Percentiles rank a stretch among this genome's conserved stretches.
Conservation (phyloP, 495 filamentous ascomycete species). For the Penicillium taxi region DNA sequence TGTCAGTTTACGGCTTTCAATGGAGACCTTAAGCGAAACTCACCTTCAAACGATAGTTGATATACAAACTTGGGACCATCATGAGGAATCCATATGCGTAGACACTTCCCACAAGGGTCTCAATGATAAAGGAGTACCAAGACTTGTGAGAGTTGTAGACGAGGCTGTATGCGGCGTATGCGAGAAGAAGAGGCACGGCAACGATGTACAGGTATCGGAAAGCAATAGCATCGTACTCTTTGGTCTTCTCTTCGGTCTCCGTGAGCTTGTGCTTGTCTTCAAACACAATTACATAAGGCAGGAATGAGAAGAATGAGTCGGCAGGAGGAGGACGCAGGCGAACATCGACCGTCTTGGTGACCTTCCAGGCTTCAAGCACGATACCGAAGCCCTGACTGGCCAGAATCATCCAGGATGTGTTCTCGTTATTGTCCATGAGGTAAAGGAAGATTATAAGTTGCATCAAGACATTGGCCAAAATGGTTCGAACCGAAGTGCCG, state of each 20-base stretch:
- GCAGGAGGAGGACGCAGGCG: conserved; percentile 62
- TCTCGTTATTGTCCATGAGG: conserved; percentile 93
- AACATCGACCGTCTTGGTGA: conserved; percentile 94
- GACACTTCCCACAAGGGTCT: conserved; percentile 89
- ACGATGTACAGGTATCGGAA: conserved; percentile 93
- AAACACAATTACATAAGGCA: conserved; percentile 80
- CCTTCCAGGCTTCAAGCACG: conserved; percentile 92
- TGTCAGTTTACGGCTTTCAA: conserved; percentile 14
- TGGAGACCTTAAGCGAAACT: conserved; percentile 6
- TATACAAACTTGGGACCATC: conserved; percentile 97
- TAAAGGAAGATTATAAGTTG: conserved; percentile 94
- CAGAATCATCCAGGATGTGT: conserved; percentile 98
- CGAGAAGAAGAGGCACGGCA: conserved; percentile 78
- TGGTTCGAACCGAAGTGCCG: conserved; percentile 89
- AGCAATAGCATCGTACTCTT: conserved; percentile 96
- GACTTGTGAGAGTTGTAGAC: conserved; percentile 94
- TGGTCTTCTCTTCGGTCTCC: conserved; percentile 92
- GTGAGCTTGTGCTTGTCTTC: conserved; percentile 96
- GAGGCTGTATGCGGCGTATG: conserved; percentile 84
- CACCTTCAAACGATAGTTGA: conserved; percentile 92
- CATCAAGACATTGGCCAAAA: conserved; percentile 97
- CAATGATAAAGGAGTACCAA: conserved; percentile 90
- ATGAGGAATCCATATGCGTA: conserved; percentile 98
- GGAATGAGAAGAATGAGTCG: conserved; percentile 55
- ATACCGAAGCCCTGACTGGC: conserved; percentile 90